Evolutionary conservation across 2,329 filamentous ascomycete genomes (phyloP), one percentile per base, ranked within the genome.

Genomic region (Clonostachys chloroleuca): DNA sequence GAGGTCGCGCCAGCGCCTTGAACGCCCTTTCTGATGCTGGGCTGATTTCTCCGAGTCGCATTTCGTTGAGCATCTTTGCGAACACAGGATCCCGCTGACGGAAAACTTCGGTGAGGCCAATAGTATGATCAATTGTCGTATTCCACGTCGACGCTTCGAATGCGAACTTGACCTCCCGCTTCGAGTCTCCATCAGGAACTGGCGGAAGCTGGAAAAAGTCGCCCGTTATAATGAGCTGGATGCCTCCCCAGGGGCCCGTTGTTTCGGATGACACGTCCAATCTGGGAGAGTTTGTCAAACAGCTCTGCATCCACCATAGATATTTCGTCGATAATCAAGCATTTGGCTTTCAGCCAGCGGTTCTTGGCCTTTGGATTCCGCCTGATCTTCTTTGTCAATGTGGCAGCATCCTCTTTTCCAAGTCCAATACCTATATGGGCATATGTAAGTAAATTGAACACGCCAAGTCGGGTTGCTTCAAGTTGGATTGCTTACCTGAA

Each of bases 301-400:
- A 99, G 75, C 34, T 96, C 92, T 2, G 90, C 94, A 58, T 99
- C 94, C 5, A 99, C 92, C 95, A 99, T 99, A 12, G 94, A 97
- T 5, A 99, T 85, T 63, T 99, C 94, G 66, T 99, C 94, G 57
- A 99, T 81, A 55, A 99, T 78, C 20, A 99, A 78, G 12, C 90
- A 83, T 60, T 92, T 95, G 1, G 91, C 95, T 48, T 84, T 82
- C 54, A 95, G 70, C 95, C 95, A 99, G 39, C 92, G 81, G 53
- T 83, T 86, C 62, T 88, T 92, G 18, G 91, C 90, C 63, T 96
- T 97, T 16, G 80, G 77, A 55, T 97, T 96, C 49, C 84, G 81
- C 56, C 88, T 86, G 56, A 99, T 89, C 75, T 96, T 99, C 65
- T 89, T 94, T 44, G 96, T 81, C 20, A 99, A 75, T 34, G 86